Evolutionary conservation across 2,329 filamentous ascomycete genomes (phyloP), one percentile per base, ranked within the genome.

Genomic region (Pseudocercospora vitis): DNA sequence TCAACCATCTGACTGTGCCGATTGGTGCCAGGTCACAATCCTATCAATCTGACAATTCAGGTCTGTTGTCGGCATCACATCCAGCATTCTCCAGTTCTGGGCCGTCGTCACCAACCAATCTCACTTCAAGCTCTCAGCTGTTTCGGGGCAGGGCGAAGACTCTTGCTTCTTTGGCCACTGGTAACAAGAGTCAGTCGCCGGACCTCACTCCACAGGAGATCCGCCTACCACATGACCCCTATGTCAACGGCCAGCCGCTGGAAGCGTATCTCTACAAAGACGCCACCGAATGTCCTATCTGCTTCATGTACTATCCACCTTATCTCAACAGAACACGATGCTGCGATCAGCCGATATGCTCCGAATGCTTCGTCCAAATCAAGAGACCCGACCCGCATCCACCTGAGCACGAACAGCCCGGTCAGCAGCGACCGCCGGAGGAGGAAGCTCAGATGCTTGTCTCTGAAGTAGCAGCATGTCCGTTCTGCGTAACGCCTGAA

Each of bases 321-420:
- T 95, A 95, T 68, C 79, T 99, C 24, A 99, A 99, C 73, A 87
- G 86, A 61, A 99, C 94, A 0, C 81, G 94, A 61, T 99, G 94
- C 70, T 99, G 94, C 71, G 91, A 96, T 65, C 94, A 99, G 70
- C 81, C 88, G 4, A 97, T 99, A 58, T 99, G 94, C 74, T 97
- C 91, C 35, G 94, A 99, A 74, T 99, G 94, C 71, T 99, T 99
- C 66, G 94, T 99, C 3, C 94, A 99, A 71, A 99, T 99, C 70
- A 97, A 96, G 71, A 84, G 94, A 35, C 86, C 91, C 3, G 92
- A 99, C 60, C 91, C 91, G 7, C 89, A 96, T 70, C 84, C 91
- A 32, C 89, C 90, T 1, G 89, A 96, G 69, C 80, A 81, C 39
- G 72, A 73, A 52, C 71, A 72, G 42, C 69, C 71, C 8, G 66